Evolutionary conservation across 1,284 basidiomycete species (phyloP).

Genomic region (Cryptococcus sp.): DNA sequence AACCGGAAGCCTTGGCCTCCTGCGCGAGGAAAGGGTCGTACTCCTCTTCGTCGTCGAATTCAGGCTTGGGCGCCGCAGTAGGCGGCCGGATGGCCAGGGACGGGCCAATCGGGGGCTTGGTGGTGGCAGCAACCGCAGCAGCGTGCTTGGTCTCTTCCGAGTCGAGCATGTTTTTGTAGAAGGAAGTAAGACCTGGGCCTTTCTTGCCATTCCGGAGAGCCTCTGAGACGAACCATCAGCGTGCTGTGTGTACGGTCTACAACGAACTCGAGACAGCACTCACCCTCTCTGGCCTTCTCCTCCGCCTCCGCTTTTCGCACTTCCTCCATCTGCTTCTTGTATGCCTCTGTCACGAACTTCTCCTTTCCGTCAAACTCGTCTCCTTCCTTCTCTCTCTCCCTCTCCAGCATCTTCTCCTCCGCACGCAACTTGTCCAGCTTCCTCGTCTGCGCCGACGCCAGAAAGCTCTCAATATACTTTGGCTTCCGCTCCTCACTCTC

Average conservation of each 20-base stretch:
- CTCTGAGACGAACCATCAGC: constrained; percentile 47
- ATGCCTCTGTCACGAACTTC: constrained; percentile 93
- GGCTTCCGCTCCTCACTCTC: constrained; percentile 78
- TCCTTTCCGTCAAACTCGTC: constrained; percentile 94
- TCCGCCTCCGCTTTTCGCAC: constrained; percentile 86
- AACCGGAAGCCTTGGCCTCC: constrained; percentile 19
- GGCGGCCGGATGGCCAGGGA: constrained; percentile 39
- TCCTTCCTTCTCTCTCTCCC: constrained; percentile 87
- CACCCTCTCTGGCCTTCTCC: constrained; percentile 79
- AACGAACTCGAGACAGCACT: constrained; percentile 27
- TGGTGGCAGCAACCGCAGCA: constrained; percentile 71
- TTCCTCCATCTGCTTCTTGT: constrained; percentile 94
- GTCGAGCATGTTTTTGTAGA: constrained; percentile 79
- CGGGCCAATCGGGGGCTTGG: constrained; percentile 50
- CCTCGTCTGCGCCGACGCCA: constrained; percentile 79
- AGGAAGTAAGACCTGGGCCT: constrained; percentile 74
- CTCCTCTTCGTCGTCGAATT: constrained; percentile 42
- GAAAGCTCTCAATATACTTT: constrained; percentile 83
- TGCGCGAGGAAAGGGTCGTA: constrained; percentile 43
- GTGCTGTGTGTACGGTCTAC: background rate
- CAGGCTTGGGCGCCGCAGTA: constrained; percentile 13
- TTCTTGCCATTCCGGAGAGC: constrained; percentile 54
- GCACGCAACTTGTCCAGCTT: constrained; percentile 87
- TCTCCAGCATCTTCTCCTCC: constrained; percentile 96
- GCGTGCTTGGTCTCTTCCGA: constrained; percentile 76